Conservation (phyloP, 2,329 filamentous ascomycete genomes). For the Geoglossum cookeanum region DNA sequence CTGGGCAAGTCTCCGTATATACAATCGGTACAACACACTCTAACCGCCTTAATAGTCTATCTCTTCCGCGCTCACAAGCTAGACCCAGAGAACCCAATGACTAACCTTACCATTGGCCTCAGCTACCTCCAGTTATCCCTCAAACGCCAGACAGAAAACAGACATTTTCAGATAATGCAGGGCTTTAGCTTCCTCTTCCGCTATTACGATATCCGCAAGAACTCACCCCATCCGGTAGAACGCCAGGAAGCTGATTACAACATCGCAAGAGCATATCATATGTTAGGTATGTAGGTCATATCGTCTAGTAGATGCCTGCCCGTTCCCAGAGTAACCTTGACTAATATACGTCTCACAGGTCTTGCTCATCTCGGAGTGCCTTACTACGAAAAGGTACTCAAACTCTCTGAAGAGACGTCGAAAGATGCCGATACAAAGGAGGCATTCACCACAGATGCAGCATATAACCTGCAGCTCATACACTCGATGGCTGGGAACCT, state of each 20-base stretch:
- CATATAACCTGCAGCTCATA: conserved; percentile 53
- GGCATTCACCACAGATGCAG: conserved; percentile 49
- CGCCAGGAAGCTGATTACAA: conserved; percentile 69
- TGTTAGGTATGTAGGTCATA: conserved; percentile 28
- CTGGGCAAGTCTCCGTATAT: conserved; percentile 34
- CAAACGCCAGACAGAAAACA: conserved; percentile 76
- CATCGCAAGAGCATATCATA: conserved; percentile 55
- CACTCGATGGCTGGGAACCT: conserved; percentile 45
- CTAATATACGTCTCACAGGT: conserved; percentile 15
- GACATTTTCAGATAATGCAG: conserved; percentile 73
- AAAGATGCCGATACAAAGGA: conserved; percentile 22
- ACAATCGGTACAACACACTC: background rate
- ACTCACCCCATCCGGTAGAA: conserved; percentile 21
- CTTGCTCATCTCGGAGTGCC: conserved; percentile 52
- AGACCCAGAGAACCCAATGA: conserved; percentile 54
- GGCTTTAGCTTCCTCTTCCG: conserved; percentile 62
- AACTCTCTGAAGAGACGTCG: conserved; percentile 25
- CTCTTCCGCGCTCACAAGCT: conserved; percentile 34
- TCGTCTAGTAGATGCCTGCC: background rate
- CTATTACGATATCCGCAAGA: conserved; percentile 45
- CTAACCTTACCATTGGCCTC: conserved; percentile 65
- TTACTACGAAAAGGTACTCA: conserved; percentile 45
- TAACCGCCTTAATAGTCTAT: conserved; percentile 8
- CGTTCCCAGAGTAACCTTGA: background rate
- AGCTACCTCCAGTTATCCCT: conserved; percentile 77